Conservation (phyloP, 2,329 filamentous ascomycete species). For the Xylaria sp. region DNA sequence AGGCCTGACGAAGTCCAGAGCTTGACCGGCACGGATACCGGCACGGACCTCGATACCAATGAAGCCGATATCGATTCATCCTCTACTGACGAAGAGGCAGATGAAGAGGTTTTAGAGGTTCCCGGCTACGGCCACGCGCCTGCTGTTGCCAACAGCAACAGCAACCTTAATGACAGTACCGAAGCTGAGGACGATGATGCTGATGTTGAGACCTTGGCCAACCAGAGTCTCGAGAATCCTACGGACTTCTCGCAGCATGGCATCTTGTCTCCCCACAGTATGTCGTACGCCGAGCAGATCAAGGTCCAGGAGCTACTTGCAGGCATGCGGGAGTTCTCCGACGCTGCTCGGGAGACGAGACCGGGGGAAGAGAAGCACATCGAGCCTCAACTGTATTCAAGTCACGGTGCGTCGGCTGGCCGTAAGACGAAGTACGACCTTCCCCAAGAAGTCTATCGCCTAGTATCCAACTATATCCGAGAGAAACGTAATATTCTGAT, state of each 20-base stretch:
- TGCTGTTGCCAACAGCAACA: slow-evolving; percentile 17
- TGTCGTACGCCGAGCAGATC: slow-evolving; percentile 9
- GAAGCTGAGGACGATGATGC: slow-evolving; percentile 26
- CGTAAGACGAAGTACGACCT: neutral
- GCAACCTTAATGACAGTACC: slow-evolving; percentile 21
- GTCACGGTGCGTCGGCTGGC: neutral
- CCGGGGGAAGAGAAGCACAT: neutral
- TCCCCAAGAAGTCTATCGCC: slow-evolving; percentile 1
- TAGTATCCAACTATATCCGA: slow-evolving; percentile 13
- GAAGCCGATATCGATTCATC: slow-evolving; percentile 48
- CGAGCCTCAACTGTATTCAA: neutral
- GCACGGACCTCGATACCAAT: slow-evolving; percentile 52
- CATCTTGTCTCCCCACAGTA: slow-evolving; percentile 21
- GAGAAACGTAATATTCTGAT: slow-evolving; percentile 22
- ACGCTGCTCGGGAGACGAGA: neutral
- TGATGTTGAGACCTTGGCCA: slow-evolving; percentile 32
- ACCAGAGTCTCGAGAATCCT: slow-evolving; percentile 38
- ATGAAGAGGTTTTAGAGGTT: slow-evolving; percentile 14
- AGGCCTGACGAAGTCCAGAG: slow-evolving; percentile 57
- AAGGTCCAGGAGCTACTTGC: slow-evolving; percentile 6
- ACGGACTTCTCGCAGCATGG: slow-evolving; percentile 35
- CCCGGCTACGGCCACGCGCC: slow-evolving; percentile 20
- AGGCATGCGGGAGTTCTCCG: slow-evolving; percentile 1
- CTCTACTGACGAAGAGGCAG: slow-evolving; percentile 40
- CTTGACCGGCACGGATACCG: slow-evolving; percentile 43